phyloP scores from a whole-genome alignment of 306 rosid genomes.

The Quercus aquifolioides region DNA sequence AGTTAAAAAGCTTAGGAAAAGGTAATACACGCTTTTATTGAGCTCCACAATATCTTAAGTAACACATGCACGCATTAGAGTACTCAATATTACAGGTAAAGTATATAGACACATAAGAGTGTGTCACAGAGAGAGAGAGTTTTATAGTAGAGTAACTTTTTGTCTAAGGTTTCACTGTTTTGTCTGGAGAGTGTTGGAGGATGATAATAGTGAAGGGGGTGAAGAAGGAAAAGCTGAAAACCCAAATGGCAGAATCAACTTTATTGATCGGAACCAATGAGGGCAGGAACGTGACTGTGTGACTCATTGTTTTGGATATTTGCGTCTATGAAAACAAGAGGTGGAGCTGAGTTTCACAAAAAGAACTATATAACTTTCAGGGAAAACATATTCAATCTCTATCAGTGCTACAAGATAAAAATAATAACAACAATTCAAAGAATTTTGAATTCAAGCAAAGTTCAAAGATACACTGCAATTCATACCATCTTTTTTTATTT shows the following conservation, averaged over 20 bases:
- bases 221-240: slow-evolving; percentile 30
- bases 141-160: slow-evolving; percentile 21
- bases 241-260: slow-evolving; percentile 29
- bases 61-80: slow-evolving; percentile 24
- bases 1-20: background rate
- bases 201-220: slow-evolving; percentile 24
- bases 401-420: too few species aligned
- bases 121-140: slow-evolving; percentile 5
- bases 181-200: slow-evolving; percentile 39
- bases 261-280: slow-evolving; percentile 44
- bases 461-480: slow-evolving; percentile 36
- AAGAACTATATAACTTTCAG: background rate
- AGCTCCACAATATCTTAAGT: background rate
- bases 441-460: slow-evolving; percentile 6
- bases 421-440: too few species aligned
- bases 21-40: background rate
- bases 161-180: slow-evolving; percentile 36
- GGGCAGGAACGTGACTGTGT: slow-evolving; percentile 30
- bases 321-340: slow-evolving; percentile 19
- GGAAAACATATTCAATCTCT: background rate
- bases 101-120: background rate
- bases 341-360: slow-evolving; percentile 21
- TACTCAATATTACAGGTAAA: background rate
- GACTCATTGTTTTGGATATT: slow-evolving; percentile 42
- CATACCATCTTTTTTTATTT: background rate